Base-by-base conservation (phyloP, 73 alveolate species). In the Paramecium sexaurelia region DNA sequence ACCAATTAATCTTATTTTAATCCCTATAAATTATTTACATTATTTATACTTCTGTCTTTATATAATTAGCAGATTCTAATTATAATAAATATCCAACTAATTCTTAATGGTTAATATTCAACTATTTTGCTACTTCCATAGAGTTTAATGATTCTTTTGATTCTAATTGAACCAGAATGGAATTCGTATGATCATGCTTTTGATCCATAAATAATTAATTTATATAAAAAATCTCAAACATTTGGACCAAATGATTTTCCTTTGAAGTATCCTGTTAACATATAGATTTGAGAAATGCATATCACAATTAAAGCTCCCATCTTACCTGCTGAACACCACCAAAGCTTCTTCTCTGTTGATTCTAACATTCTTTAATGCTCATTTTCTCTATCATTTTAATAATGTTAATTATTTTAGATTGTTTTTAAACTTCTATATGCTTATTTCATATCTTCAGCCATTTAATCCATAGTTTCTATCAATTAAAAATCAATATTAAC, bases 271-370 rank as follows among this genome's bases (percentile, higher is more conserved):
- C 90, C 90, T 40, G 90, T 78, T 24, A 78, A 33, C 90, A 78
- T 78, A 7, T 78, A 78, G 4, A 78, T 78, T 78, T 78, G 29
- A 17, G 90, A 78, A 45, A 43, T 43, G 55, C 90, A 78, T 10
- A 78, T 78, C 27, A 78, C 55, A 39, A 78, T 26, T 78, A 78
- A 39, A 9, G 90, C 90, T 29, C 32, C 71, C 90, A 78, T 78
- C 10, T 78, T 78, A 20, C 90, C 90, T 37, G 73, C 68, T 19
- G 90, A 78, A 33, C 90, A 78, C 90, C 90, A 78, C 73, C 73
- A 78, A n/a, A 78, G 24, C 15, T 78, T 78, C 43, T 78, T 78
- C 13, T 78, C 90, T 37, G 90, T 78, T 22, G 68, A 32, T 78
- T 78, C 90, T 17, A 78, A n/a, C 90, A 78, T 78, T 78, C 90